phyloP scores from a whole-genome alignment of 2,329 filamentous ascomycete genomes.

The Scedosporium aurantiacum region DNA sequence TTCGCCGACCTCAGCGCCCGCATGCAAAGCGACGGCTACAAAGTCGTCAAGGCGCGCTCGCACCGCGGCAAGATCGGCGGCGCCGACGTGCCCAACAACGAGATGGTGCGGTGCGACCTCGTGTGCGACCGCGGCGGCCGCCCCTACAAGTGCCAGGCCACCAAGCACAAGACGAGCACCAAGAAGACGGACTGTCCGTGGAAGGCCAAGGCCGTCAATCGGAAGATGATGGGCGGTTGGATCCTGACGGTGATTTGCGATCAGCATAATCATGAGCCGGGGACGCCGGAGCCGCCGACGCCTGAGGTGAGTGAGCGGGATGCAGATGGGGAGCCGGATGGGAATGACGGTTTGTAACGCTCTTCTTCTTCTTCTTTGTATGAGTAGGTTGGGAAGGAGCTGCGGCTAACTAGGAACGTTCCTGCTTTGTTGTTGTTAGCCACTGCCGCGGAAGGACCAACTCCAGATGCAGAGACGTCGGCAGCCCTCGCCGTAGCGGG shows the following conservation, averaged over 20 bases:
- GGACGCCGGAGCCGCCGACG: conserved; percentile 30
- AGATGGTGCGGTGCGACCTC: conserved; percentile 32
- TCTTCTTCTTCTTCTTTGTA: neutral
- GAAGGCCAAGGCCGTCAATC: conserved; percentile 33
- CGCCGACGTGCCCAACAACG: conserved; percentile 28
- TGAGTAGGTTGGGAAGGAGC: neutral
- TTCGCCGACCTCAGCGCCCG: conserved; percentile 27
- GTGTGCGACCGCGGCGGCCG: conserved; percentile 33
- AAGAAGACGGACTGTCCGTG: conserved; percentile 35
- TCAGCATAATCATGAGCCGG: conserved; percentile 32
- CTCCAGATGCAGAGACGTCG: conserved; percentile 24
- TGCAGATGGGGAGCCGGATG: conserved; percentile 19
- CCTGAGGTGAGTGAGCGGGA: conserved; percentile 22
- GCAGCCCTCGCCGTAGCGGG: conserved; percentile 28
- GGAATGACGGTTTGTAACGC: conserved; percentile 10
- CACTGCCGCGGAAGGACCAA: conserved; percentile 13
- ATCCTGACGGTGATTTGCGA: conserved; percentile 32
- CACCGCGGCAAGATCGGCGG: conserved; percentile 30
- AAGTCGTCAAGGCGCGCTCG: conserved; percentile 32
- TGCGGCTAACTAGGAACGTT: neutral
- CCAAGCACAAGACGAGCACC: conserved; percentile 32
- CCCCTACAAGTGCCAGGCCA: conserved; percentile 31
- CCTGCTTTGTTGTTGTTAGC: neutral
- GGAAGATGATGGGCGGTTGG: conserved; percentile 31
- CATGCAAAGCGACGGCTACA: conserved; percentile 33